These are phyloP conservation scores for Mycena pura DNA, from an alignment of 768 basidiomycete species.

Conservation along the genomic window DNA sequence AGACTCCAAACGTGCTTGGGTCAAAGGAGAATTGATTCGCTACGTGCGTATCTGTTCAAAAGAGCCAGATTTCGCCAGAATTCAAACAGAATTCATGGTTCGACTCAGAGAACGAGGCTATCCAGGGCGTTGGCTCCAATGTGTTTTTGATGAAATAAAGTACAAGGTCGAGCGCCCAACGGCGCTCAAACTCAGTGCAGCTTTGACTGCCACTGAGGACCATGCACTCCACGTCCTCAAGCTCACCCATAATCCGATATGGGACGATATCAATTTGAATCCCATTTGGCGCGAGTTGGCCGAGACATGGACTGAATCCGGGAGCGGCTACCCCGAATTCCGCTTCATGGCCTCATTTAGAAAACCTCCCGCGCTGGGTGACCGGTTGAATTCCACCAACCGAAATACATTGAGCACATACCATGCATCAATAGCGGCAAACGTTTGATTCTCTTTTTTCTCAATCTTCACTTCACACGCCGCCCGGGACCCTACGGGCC, in stretches of 20 bases:
- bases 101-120: constrained; percentile 11
- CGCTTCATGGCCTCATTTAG: background rate
- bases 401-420: background rate
- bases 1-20: no score
- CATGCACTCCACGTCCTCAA: constrained; percentile 17
- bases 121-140: constrained; percentile 15
- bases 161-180: constrained; percentile 11
- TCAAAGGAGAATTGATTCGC: no score
- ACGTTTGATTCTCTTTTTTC: constrained; percentile 13
- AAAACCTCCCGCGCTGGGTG: constrained; percentile 17
- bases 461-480: background rate
- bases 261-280: constrained; percentile 4
- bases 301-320: background rate
- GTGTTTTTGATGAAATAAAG: constrained; percentile 6
- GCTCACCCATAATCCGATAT: constrained; percentile 15
- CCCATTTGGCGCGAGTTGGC: constrained; percentile 1
- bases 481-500: background rate
- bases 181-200: background rate
- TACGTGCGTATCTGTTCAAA: constrained; percentile 13
- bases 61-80: constrained; percentile 8
- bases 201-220: background rate
- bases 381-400: constrained; percentile 1
- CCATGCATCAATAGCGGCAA: background rate
- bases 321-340: background rate
- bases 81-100: background rate